Evolutionary conservation across 2,329 filamentous ascomycete species (phyloP).

Genomic region (Camillea tinctor): DNA sequence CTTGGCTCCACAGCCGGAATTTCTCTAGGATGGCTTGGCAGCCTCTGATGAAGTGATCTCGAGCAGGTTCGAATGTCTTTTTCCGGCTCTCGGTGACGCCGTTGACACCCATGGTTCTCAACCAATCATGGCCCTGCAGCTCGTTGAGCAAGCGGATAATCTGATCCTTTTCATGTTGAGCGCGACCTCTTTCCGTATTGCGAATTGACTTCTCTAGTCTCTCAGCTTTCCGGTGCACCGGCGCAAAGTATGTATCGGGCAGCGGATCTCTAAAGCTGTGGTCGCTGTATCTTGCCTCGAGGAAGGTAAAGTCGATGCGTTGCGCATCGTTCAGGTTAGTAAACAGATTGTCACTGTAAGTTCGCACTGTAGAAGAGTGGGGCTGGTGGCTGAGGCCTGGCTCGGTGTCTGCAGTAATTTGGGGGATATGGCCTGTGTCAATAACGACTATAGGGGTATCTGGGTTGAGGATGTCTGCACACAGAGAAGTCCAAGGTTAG

Average conservation of each 20-base stretch:
- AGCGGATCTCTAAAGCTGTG: slow-evolving; percentile 52
- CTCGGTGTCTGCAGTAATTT: slow-evolving; percentile 39
- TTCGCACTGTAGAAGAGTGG: slow-evolving; percentile 43
- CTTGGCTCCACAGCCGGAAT: slow-evolving; percentile 82
- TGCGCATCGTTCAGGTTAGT: slow-evolving; percentile 56
- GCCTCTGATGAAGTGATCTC: slow-evolving; percentile 80
- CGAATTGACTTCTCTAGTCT: slow-evolving; percentile 61
- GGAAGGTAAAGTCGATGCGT: slow-evolving; percentile 54
- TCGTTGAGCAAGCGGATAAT: slow-evolving; percentile 71
- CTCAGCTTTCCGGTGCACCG: slow-evolving; percentile 58
- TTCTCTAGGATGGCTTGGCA: slow-evolving; percentile 82
- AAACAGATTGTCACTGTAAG: slow-evolving; percentile 57
- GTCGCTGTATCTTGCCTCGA: slow-evolving; percentile 46
- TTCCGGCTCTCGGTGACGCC: slow-evolving; percentile 82
- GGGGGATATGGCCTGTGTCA: slow-evolving; percentile 47
- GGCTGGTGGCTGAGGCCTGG: slow-evolving; percentile 30
- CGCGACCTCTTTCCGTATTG: slow-evolving; percentile 62
- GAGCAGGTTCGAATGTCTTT: slow-evolving; percentile 81
- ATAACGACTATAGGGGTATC: slow-evolving; percentile 73
- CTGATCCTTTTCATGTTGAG: slow-evolving; percentile 66
- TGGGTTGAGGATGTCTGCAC: slow-evolving; percentile 66
- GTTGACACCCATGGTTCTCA: slow-evolving; percentile 86
- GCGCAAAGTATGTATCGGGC: slow-evolving; percentile 53
- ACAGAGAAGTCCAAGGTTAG: slow-evolving; percentile 4
- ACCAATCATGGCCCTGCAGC: slow-evolving; percentile 88